Evolutionary conservation across 768 basidiomycete genomes (phyloP), one percentile per base, ranked within the genome.

Genomic region (Ramaria sp.): DNA sequence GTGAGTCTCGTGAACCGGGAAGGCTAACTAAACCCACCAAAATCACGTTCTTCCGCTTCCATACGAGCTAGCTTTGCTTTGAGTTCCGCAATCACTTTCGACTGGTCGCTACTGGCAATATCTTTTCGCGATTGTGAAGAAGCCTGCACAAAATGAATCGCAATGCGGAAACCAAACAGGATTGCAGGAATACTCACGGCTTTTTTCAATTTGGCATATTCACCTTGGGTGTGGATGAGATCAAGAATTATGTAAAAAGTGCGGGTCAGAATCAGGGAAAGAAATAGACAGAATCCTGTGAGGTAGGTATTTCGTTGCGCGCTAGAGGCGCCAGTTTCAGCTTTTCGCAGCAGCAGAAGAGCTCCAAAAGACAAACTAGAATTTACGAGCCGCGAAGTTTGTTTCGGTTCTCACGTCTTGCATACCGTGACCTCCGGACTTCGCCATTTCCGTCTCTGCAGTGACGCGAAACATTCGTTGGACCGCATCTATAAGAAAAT

Each of bases 201-300:
- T 63, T 83, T 78, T 75, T 94, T 92, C 59, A 97, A 68, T 64
- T 87, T 84, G 19, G 82, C 83, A 65, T 89, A 89, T 64, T 91
- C 83, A 63, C 94, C 93, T 69, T 95, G 91, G 0, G 84, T 80
- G 62, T 90, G 84, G 61, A 97, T 85, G 62, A 96, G 83, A 67
- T 97, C 91, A 65, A 93, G 82, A 47, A 88, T 81, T 68, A 98
- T 88, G 68, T 86, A 85, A 75, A 97, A 97, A 3, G 88, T 89
- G 64, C 94, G 85, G 2, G 93, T 87, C 62, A 97, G 82, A 63
- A 96, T 86, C 57, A 98, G 83, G 9, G 95, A 96, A 20, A 99
- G 84, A 84, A 97, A 96, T 47, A 99, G 78, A 59, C 88, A 91
- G 69, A 91, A 93, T 0, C 90, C 90, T 7, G 93, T 94, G 15